Evolutionary conservation across 208 protist species (phyloP).

Genomic region (Vickermania spadyakhi): DNA sequence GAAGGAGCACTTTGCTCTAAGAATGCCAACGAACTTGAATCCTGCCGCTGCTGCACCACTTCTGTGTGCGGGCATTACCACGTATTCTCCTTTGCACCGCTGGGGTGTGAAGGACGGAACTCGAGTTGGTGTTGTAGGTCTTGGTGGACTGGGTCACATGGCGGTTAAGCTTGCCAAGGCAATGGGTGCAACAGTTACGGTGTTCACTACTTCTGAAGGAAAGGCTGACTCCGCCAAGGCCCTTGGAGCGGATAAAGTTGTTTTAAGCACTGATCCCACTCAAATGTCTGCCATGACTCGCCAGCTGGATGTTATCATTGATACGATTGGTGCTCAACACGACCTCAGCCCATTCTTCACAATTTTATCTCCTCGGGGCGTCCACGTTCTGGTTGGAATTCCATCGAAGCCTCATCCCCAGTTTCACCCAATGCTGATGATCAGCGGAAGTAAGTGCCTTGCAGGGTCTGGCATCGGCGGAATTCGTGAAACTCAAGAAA

Average conservation of each 20-base stretch:
- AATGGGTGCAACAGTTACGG: conserved; percentile 81
- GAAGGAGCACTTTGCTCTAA: conserved; percentile 47
- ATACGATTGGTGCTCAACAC: conserved; percentile 45
- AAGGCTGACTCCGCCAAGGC: conserved; percentile 49
- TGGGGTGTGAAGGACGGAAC: conserved; percentile 46
- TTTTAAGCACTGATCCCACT: conserved; percentile 39
- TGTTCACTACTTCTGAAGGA: conserved; percentile 54
- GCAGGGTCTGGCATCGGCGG: conserved; percentile 55
- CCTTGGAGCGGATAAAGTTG: conserved; percentile 59
- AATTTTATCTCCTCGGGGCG: conserved; percentile 33
- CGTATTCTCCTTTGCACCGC: conserved; percentile 70
- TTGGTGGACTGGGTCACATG: conserved; percentile 88
- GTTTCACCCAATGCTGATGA: conserved; percentile 21
- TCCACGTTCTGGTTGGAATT: conserved; percentile 44
- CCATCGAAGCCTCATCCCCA: conserved; percentile 31
- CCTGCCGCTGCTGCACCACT: conserved; percentile 60
- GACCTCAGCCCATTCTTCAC: conserved; percentile 41
- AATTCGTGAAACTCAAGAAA: conserved; percentile 68
- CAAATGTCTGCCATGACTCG: conserved; percentile 33
- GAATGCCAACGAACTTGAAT: conserved; percentile 56
- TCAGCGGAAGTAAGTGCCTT: conserved; percentile 15
- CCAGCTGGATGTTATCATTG: conserved; percentile 55
- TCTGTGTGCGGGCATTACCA: conserved; percentile 87
- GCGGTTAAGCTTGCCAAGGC: conserved; percentile 77
- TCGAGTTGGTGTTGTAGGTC: conserved; percentile 66